A percentile compares a stretch with the other conserved stretches of the same genome.
These are phyloP conservation scores for Diaporthe citri DNA, from an alignment of 2,329 filamentous ascomycete species.

Conservation along the genomic window DNA sequence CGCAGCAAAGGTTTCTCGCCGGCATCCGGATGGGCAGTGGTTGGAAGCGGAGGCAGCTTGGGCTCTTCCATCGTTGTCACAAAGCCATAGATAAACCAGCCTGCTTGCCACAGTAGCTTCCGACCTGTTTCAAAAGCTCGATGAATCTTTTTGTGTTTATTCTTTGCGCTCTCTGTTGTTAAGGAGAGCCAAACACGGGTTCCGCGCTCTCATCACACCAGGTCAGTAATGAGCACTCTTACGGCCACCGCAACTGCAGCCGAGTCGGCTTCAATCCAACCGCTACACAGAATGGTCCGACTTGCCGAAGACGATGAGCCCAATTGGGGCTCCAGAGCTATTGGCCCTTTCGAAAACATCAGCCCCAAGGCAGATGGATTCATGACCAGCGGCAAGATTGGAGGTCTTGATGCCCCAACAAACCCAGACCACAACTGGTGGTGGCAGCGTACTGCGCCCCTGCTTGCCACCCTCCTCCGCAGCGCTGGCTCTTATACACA, in stretches of 20 bases:
- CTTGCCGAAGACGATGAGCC: conserved; percentile 27
- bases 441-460: conserved; percentile 31
- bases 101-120: background rate
- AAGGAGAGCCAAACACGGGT: background rate
- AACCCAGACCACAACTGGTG: conserved; percentile 32
- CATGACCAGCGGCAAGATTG: background rate
- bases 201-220: too few relatives aligned
- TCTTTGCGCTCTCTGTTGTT: background rate
- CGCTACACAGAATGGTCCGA: conserved; percentile 4
- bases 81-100: background rate
- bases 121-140: background rate
- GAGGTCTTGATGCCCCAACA: conserved; percentile 15
- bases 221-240: conserved; percentile 5
- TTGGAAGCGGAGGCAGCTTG: too few relatives aligned
- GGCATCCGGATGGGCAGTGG: background rate
- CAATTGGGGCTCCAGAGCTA: background rate
- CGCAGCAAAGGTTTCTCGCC: background rate
- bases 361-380: conserved; percentile 10
- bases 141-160: too few relatives aligned
- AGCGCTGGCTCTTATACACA: conserved; percentile 33
- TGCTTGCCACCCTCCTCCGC: conserved; percentile 29
- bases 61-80: background rate
- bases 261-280: conserved; percentile 1
- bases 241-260: background rate
- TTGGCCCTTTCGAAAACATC: background rate